phyloP scores from a whole-genome alignment of 179 eudicot species.

The Beta lomatogona region DNA sequence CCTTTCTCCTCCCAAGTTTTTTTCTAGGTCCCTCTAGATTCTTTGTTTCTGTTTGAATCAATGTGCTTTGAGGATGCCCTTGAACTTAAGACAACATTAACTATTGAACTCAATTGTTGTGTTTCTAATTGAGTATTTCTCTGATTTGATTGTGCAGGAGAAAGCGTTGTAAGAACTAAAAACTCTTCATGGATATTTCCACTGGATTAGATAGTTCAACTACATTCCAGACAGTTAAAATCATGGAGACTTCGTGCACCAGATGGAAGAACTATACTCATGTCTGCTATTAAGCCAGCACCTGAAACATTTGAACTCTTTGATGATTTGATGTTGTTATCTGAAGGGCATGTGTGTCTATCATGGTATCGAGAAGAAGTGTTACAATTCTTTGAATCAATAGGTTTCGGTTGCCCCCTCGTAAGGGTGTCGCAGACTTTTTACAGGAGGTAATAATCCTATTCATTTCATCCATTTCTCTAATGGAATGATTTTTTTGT shows the following conservation, averaged over 20 bases:
- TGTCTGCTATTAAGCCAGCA: slow-evolving; percentile 80
- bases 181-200: slow-evolving; percentile 97
- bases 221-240: slow-evolving; percentile 87
- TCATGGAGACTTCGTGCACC: slow-evolving; percentile 67
- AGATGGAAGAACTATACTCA: slow-evolving; percentile 78
- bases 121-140: neutral
- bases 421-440: slow-evolving; percentile 76
- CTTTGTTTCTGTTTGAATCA: neutral
- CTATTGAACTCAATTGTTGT: neutral
- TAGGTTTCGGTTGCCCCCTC: slow-evolving; percentile 75
- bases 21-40: no score
- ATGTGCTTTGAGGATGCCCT: neutral
- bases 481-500: neutral
- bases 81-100: neutral
- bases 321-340: slow-evolving; percentile 70
- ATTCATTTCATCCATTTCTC: neutral
- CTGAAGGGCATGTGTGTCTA: slow-evolving; percentile 78
- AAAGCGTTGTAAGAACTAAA: slow-evolving; percentile 90
- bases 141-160: slow-evolving; percentile 50
- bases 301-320: slow-evolving; percentile 76
- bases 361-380: slow-evolving; percentile 72
- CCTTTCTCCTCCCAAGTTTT: neutral
- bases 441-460: slow-evolving; percentile 35
- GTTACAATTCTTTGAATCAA: slow-evolving; percentile 59
- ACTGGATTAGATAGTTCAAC: slow-evolving; percentile 97